Percentiles rank a stretch among this genome's conserved stretches.
Evolutionary conservation across 768 basidiomycete genomes (phyloP).

Genomic region (Mycena chlorophos): DNA sequence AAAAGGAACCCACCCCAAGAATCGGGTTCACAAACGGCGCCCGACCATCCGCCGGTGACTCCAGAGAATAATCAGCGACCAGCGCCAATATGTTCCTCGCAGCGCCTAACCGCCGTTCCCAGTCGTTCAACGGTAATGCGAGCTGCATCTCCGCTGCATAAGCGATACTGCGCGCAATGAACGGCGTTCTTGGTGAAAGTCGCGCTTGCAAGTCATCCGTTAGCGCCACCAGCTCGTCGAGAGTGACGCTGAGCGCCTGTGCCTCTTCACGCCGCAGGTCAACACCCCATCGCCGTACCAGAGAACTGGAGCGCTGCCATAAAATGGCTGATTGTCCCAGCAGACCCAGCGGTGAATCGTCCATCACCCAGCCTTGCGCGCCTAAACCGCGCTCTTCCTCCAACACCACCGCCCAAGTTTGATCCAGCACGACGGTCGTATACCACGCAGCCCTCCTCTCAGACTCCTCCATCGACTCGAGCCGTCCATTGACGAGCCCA

Average conservation of each 20-base stretch:
- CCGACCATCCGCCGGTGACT: too few relatives aligned
- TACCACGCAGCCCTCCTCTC: not conserved
- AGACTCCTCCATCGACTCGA: not conserved
- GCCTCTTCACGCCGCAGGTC: not conserved
- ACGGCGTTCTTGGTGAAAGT: too few relatives aligned
- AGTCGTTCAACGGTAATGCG: not conserved
- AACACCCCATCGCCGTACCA: not conserved
- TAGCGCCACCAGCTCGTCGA: not conserved
- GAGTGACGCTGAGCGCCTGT: not conserved
- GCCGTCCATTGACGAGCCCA: not conserved
- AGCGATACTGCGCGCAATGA: not conserved
- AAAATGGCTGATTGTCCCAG: not conserved
- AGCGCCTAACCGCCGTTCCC: not conserved
- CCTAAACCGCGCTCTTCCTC: not conserved
- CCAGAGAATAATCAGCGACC: not conserved
- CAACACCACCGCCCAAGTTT: not conserved
- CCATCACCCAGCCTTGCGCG: not conserved
- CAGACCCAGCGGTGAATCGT: not conserved
- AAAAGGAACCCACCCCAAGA: not conserved
- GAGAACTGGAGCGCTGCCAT: not conserved
- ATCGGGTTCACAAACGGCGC: not conserved
- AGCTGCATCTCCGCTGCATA: not conserved
- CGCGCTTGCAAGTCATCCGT: not conserved
- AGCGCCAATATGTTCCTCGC: not conserved
- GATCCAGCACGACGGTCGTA: not conserved